A percentile compares a stretch with the other conserved stretches of the same genome.
Evolutionary conservation across 257 asterid species (phyloP).

Genomic region (Primulina tabacum): DNA sequence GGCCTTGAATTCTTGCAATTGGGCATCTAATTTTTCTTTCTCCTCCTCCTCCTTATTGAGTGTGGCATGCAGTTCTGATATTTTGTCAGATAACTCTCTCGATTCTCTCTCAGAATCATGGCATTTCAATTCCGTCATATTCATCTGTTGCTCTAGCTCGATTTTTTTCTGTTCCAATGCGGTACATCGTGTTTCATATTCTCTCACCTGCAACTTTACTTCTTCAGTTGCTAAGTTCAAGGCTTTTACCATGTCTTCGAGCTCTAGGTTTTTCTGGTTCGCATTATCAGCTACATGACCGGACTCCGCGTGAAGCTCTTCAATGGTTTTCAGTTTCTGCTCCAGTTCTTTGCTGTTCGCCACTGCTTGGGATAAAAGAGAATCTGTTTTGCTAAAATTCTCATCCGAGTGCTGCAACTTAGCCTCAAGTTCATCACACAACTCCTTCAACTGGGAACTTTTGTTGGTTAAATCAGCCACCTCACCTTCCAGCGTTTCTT

Average conservation of each 20-base stretch:
- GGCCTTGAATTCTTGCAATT: conserved; percentile 54
- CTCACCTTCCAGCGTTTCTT: conserved; percentile 55
- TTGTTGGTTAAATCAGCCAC: conserved; percentile 53
- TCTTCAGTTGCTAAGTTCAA: conserved; percentile 51
- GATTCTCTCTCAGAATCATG: conserved; percentile 55
- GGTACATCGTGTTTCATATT: conserved; percentile 47
- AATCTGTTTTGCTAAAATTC: conserved; percentile 61
- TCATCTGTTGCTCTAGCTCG: conserved; percentile 68
- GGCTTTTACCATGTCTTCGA: conserved; percentile 46
- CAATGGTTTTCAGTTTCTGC: conserved; percentile 59
- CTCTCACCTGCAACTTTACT: conserved; percentile 53
- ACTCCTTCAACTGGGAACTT: conserved; percentile 57
- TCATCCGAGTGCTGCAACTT: conserved; percentile 77
- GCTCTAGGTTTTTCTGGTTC: conserved; percentile 57
- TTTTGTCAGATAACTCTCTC: conserved; percentile 49
- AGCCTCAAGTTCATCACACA: conserved; percentile 69
- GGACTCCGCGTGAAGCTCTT: conserved; percentile 65
- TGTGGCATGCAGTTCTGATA: conserved; percentile 43
- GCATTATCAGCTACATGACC: conserved; percentile 46
- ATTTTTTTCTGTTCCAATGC: conserved; percentile 57
- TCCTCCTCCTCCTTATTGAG: conserved; percentile 50
- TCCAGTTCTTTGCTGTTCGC: conserved; percentile 69
- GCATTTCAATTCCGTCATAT: conserved; percentile 52
- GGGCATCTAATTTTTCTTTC: conserved; percentile 46
- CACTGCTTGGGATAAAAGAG: conserved; percentile 74